These are phyloP conservation scores for Abortiporus biennis DNA, from an alignment of 1,284 basidiomycete species.

Conservation along the genomic window DNA sequence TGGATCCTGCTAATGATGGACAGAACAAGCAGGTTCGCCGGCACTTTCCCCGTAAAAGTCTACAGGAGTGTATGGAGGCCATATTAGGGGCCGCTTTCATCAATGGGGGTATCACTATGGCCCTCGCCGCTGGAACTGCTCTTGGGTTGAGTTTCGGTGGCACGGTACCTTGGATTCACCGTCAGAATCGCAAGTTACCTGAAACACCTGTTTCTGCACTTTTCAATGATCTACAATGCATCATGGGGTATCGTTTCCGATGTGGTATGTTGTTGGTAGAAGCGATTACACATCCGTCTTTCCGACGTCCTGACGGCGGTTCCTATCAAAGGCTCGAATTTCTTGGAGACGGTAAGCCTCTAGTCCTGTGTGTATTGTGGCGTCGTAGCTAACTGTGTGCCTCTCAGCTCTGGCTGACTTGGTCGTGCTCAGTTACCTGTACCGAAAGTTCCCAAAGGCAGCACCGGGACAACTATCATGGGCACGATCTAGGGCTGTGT, in stretches of 20 bases:
- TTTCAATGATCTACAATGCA: slow-evolving; percentile 52
- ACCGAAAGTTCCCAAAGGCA: slow-evolving; percentile 57
- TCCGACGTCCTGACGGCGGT: slow-evolving; percentile 41
- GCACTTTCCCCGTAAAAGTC: slow-evolving; percentile 55
- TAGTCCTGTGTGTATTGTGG: not conserved
- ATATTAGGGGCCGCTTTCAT: slow-evolving; percentile 69
- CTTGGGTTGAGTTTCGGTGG: slow-evolving; percentile 72
- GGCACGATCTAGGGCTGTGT: slow-evolving; percentile 68
- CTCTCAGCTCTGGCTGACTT: slow-evolving; percentile 72
- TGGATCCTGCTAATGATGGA: slow-evolving; percentile 23
- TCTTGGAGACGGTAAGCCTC: slow-evolving; percentile 69
- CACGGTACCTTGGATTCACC: slow-evolving; percentile 48
- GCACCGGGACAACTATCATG: slow-evolving; percentile 72
- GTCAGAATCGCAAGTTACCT: slow-evolving; percentile 34
- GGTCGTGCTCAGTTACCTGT: slow-evolving; percentile 69
- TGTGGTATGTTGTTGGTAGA: slow-evolving; percentile 59
- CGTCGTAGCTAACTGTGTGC: too few relatives aligned
- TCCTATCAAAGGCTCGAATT: slow-evolving; percentile 85
- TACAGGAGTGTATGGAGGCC: slow-evolving; percentile 86
- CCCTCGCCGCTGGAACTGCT: slow-evolving; percentile 55
- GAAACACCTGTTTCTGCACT: slow-evolving; percentile 34
- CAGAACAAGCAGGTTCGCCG: slow-evolving; percentile 23
- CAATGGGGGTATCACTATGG: slow-evolving; percentile 62
- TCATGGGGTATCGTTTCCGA: slow-evolving; percentile 67
- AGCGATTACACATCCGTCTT: slow-evolving; percentile 79